These are phyloP conservation scores for Codiaeum variegatum DNA, from an alignment of 441 rosid species.

Conservation along the genomic window DNA sequence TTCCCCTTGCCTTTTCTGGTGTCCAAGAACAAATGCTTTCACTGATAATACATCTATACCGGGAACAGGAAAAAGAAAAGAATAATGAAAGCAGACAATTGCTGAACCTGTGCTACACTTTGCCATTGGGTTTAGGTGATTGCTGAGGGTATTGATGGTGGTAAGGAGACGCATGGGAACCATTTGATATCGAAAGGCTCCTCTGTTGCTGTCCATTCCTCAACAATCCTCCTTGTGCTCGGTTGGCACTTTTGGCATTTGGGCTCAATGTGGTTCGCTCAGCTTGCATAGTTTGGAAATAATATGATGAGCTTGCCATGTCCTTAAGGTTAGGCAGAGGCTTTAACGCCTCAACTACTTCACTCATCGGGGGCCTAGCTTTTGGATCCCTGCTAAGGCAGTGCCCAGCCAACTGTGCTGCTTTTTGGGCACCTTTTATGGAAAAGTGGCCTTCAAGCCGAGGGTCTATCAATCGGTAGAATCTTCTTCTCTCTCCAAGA, in stretches of 20 bases:
- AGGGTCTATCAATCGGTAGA: slow-evolving; percentile 74
- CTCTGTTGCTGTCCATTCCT: slow-evolving; percentile 65
- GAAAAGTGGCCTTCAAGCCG: slow-evolving; percentile 88
- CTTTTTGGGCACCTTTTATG: slow-evolving; percentile 82
- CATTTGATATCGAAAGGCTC: slow-evolving; percentile 75
- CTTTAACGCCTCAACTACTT: slow-evolving; percentile 69
- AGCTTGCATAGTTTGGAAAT: slow-evolving; percentile 72
- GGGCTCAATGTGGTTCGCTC: slow-evolving; percentile 60
- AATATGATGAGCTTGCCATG: slow-evolving; percentile 88
- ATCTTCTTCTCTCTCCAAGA: slow-evolving; percentile 74
- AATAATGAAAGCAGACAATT: slow-evolving; percentile 22
- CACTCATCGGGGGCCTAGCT: slow-evolving; percentile 84
- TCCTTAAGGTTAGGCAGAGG: slow-evolving; percentile 81
- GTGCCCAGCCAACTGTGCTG: slow-evolving; percentile 74
- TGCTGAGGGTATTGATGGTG: slow-evolving; percentile 53
- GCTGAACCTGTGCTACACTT: slow-evolving; percentile 32
- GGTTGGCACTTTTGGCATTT: slow-evolving; percentile 43
- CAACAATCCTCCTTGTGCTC: slow-evolving; percentile 41
- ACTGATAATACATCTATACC: slow-evolving; percentile 35
- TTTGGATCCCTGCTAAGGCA: slow-evolving; percentile 90
- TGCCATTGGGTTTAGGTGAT: slow-evolving; percentile 59
- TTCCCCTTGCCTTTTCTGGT: slow-evolving; percentile 31
- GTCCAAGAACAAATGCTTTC: slow-evolving; percentile 39
- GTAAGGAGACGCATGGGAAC: slow-evolving; percentile 63
- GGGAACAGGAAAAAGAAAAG: slow-evolving; percentile 17